phyloP scores from a whole-genome alignment of 371 early-diverging fungal genomes.

The Phascolomyces articulosus region DNA sequence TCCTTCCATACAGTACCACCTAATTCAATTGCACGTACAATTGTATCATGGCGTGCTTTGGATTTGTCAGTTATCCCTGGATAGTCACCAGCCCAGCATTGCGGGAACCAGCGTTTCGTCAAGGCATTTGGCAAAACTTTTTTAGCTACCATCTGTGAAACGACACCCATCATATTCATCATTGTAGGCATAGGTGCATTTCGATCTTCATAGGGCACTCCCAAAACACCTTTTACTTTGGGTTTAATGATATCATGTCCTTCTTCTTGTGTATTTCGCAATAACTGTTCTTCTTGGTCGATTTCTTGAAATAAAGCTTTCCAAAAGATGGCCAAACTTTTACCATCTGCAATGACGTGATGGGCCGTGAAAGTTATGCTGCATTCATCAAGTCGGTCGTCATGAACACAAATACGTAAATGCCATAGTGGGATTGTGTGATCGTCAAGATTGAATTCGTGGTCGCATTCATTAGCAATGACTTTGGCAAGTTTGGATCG shows the following conservation, averaged over 20 bases:
- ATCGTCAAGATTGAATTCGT: constrained; percentile 30
- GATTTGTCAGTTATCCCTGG: constrained; percentile 19
- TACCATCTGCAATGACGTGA: constrained; percentile 43
- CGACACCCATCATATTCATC: background rate
- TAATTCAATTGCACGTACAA: constrained; percentile 18
- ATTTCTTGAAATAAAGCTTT: constrained; percentile 18
- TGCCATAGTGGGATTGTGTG: constrained; percentile 38
- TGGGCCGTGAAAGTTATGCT: constrained; percentile 21
- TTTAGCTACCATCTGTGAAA: background rate
- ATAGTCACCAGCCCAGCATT: constrained; percentile 37
- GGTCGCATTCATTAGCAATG: constrained; percentile 16
- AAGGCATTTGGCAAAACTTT: background rate
- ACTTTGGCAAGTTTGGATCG: constrained; percentile 6
- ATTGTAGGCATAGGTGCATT: background rate
- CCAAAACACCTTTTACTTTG: background rate
- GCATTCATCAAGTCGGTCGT: constrained; percentile 14
- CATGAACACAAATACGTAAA: constrained; percentile 18
- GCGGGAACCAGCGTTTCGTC: background rate
- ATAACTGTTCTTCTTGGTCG: background rate
- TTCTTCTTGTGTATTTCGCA: background rate
- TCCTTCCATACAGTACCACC: constrained; percentile 16
- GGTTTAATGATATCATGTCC: background rate
- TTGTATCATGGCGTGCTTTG: constrained; percentile 25
- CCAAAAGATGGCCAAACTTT: constrained; percentile 34
- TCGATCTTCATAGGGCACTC: background rate